Evolutionary conservation across 148 eudicot species (phyloP).

Genomic region (Fagopyrum esculentum): DNA sequence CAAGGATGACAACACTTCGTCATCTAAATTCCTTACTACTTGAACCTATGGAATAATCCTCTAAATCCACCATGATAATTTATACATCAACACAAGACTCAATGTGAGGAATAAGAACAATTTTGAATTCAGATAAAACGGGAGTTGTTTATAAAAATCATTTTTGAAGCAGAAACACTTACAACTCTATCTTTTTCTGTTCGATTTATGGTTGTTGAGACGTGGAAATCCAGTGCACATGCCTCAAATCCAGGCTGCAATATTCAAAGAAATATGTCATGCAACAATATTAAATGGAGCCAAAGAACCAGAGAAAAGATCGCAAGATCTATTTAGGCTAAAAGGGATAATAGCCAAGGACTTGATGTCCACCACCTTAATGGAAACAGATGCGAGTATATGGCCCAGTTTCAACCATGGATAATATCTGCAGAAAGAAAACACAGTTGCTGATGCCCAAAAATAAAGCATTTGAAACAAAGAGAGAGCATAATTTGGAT

Average conservation of each 20-base stretch:
- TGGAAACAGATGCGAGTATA: constrained; percentile 52
- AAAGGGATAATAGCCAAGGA: not conserved
- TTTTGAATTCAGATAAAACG: not conserved
- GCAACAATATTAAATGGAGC: not conserved
- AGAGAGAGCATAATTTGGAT: not conserved
- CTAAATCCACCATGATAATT: not conserved
- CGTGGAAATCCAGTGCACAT: constrained; percentile 61
- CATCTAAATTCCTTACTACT: not conserved
- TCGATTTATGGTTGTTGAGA: constrained; percentile 34
- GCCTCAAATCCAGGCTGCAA: constrained; percentile 85
- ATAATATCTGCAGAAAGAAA: constrained; percentile 54
- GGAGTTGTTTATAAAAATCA: not conserved
- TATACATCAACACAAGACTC: not conserved
- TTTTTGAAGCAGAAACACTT: constrained; percentile 22
- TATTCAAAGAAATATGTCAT: not conserved
- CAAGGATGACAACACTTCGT: not conserved
- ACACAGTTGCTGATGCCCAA: not conserved
- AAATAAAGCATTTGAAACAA: not conserved
- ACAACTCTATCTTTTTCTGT: constrained; percentile 59
- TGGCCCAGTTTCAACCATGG: constrained; percentile 69
- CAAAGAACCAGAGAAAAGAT: not conserved
- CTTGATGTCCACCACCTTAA: constrained; percentile 37
- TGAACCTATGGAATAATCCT: not conserved
- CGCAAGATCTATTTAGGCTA: not conserved
- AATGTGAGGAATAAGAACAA: not conserved